Evolutionary conservation across 2,329 filamentous ascomycete genomes (phyloP), one percentile per base, ranked within the genome.

Genomic region (Colletotrichum simmondsii): DNA sequence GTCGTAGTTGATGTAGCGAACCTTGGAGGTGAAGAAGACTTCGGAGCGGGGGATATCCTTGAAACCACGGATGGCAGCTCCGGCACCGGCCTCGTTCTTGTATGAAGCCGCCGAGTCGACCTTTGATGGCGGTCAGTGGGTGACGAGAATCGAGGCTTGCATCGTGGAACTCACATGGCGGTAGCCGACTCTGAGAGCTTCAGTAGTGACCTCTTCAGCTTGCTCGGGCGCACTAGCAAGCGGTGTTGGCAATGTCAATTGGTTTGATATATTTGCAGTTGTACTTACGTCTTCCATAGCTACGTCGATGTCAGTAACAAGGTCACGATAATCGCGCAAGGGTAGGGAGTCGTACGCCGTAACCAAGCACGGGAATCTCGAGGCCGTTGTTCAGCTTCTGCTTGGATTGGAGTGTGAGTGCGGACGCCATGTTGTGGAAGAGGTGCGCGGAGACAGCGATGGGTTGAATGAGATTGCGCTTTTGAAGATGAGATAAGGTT

Each of bases 1-100:
- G 16, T 92, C 87, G 78, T 96, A 97, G 74, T 81, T 81, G 37
- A 87, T 78, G 35, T 73, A 74, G 10, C 79, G 77, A 22, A 90
- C 82, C 79, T 90, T 90, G 75, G 87, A 86, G 42, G 88, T 90
- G 81, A 89, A 89, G 82, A 87, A 90, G 79, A 90, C 80, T 2
- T 88, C 81, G 32, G 82, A 81, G 60, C 88, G 84, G 7, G 85
- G 81, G 5, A 88, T 68, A 24, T 80, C 82, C 56, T 83, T 81
- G n/a, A 77, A 59, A 7, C 80, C 79, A 4, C 82, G 77, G 69
- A 90, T 85, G 46, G 84, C 84, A 7, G 82, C 80, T n/a, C 85
- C 87, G 65, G 84, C 85, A 11, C 82, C 83, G 12, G 82, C 85
- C 75, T 90, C 87, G 77, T 90, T 90, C 53, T 78, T 78, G 78